Percentiles rank a stretch among this genome's conserved stretches.
These are phyloP conservation scores for Bifiguratus adelaidae DNA, from an alignment of 192 early-diverging fungal genomes.

Conservation along the genomic window DNA sequence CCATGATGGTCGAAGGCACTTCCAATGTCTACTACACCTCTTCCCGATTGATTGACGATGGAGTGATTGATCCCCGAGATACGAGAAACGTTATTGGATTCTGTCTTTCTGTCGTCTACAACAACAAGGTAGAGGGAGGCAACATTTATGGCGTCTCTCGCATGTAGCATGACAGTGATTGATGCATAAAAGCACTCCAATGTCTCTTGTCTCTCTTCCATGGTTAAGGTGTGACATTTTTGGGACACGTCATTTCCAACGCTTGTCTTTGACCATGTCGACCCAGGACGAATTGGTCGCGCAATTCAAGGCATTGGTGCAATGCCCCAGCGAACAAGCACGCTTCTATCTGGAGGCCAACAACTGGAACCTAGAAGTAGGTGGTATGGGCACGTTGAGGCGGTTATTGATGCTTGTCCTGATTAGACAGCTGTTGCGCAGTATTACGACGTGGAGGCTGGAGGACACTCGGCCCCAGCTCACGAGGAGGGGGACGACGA, in stretches of 20 bases:
- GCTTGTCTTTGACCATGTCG: constrained; percentile 15
- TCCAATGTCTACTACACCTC: constrained; percentile 53
- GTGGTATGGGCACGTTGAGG: background rate
- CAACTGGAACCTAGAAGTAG: constrained; percentile 72
- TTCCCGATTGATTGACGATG: constrained; percentile 47
- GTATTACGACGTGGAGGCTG: constrained; percentile 46
- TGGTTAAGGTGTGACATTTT: background rate
- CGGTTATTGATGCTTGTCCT: background rate
- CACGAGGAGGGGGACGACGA: background rate
- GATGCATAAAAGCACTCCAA: background rate
- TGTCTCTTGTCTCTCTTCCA: background rate
- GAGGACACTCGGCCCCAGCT: constrained; percentile 2
- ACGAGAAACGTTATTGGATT: constrained; percentile 47
- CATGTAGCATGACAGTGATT: constrained; percentile 27
- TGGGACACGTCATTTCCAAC: no score
- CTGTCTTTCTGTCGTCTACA: constrained; percentile 45
- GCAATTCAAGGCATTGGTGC: constrained; percentile 44
- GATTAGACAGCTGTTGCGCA: constrained; percentile 51
- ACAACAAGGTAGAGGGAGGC: constrained; percentile 41
- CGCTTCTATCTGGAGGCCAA: constrained; percentile 64
- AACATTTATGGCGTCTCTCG: constrained; percentile 49
- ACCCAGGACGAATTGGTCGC: constrained; percentile 44
- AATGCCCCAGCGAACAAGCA: constrained; percentile 43
- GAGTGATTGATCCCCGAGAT: constrained; percentile 50
- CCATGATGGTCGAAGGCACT: constrained; percentile 39